These are phyloP conservation scores for Aspergillus transmontanensis DNA, from an alignment of 2,329 filamentous ascomycete species.

Conservation along the genomic window DNA sequence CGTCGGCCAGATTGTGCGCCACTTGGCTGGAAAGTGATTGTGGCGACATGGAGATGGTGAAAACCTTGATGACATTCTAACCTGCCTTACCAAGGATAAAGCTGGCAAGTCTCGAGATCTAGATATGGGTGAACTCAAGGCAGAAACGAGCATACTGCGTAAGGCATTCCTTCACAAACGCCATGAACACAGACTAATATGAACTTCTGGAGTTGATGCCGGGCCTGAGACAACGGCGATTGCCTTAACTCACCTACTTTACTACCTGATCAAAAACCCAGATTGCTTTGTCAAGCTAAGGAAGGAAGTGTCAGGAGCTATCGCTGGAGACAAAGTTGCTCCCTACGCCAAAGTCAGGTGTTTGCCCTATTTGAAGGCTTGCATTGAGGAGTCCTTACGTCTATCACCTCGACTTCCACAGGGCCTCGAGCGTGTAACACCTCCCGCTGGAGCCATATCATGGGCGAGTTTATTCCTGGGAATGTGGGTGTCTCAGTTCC, in stretches of 20 bases:
- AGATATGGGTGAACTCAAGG: background rate
- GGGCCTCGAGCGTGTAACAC: slow-evolving; percentile 14
- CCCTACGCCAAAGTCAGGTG: slow-evolving; percentile 8
- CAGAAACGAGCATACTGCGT: background rate
- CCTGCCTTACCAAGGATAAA: background rate
- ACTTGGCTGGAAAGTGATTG: background rate
- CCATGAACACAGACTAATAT: background rate
- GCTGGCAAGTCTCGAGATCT: background rate
- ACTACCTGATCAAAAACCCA: background rate
- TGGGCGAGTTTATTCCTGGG: slow-evolving; percentile 11
- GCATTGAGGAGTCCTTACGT: slow-evolving; percentile 14
- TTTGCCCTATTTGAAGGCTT: slow-evolving; percentile 14
- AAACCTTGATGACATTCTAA: background rate
- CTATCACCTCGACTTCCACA: slow-evolving; percentile 7
- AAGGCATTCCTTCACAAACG: background rate
- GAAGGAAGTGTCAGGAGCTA: background rate
- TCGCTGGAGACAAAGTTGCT: background rate
- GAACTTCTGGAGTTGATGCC: background rate
- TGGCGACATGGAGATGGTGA: background rate
- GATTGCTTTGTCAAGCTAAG: background rate
- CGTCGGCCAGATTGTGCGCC: background rate
- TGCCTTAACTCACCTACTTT: background rate
- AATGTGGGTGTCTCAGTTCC: background rate
- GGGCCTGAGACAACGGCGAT: background rate
- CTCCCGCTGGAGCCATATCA: slow-evolving; percentile 8